These are phyloP conservation scores for Penicillium maclennaniae DNA, from an alignment of 495 filamentous ascomycete genomes.

Conservation along the genomic window DNA sequence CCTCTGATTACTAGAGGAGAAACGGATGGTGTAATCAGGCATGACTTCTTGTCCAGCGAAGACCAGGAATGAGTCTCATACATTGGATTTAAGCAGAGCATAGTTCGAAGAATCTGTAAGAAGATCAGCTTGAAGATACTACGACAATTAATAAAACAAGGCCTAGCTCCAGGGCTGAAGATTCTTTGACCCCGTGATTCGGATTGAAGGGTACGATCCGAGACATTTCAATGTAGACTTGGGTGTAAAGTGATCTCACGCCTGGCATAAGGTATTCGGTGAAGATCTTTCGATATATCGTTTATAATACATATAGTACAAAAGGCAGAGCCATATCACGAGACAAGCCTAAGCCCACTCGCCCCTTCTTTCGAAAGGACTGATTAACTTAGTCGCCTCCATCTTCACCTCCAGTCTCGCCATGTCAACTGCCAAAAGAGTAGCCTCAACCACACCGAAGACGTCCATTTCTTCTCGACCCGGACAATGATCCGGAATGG, in stretches of 20 bases:
- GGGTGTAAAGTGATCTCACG: not conserved
- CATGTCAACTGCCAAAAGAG: conserved; percentile 55
- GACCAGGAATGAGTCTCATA: too few relatives aligned
- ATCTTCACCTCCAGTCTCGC: conserved; percentile 47
- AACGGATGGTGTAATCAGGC: not conserved
- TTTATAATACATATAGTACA: not conserved
- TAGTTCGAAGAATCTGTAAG: too few relatives aligned
- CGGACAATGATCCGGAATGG: conserved; percentile 23
- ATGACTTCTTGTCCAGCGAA: too few relatives aligned
- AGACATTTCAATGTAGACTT: not conserved
- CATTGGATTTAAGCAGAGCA: too few relatives aligned
- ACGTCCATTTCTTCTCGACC: conserved; percentile 32
- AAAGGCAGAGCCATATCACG: not conserved
- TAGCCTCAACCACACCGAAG: conserved; percentile 55
- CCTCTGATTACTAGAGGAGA: not conserved
- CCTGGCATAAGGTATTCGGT: not conserved
- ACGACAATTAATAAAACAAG: too few relatives aligned
- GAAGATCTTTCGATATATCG: not conserved
- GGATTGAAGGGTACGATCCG: not conserved
- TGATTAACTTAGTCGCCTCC: conserved; percentile 45
- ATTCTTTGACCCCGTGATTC: not conserved
- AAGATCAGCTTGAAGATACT: too few relatives aligned
- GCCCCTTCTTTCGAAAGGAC: conserved; percentile 35
- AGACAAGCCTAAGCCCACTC: conserved; percentile 29
- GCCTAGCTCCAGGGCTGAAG: too few relatives aligned